Evolutionary conservation across 2,329 filamentous ascomycete genomes (phyloP), one percentile per base, ranked within the genome.

Genomic region (Teratosphaeria nubilosa): DNA sequence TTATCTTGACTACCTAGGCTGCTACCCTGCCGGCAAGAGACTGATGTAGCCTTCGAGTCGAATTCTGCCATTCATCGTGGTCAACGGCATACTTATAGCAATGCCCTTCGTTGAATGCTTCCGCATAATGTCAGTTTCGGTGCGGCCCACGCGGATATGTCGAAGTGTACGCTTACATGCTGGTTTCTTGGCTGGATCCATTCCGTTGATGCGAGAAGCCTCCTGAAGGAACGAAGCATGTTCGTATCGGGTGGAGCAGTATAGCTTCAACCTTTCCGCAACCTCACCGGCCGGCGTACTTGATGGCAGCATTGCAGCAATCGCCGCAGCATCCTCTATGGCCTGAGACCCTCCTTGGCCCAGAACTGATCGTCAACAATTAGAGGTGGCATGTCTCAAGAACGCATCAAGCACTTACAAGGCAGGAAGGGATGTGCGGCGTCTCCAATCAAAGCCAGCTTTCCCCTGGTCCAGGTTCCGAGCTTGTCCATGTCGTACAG

Each of bases 351-450:
- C 85, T 1, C 84, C 85, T 66, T 86, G 83, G 0, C 79, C 83
- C 70, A 48, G 6, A 9, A 48, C 41, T 48, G 16, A 11, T 22
- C 84, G 82, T 60, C 83, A 80, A 30, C 14, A 59, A 14, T 48
- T 20, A 48, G 41, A 16, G 41, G 20, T 11, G 9, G 20, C 20
- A n/a, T 22, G 6, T 11, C 20, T 22, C 16, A 20, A 9, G 4
- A 10, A 20, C 10, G 9, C 20, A 10, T 48, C 5, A 22, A 24
- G 34, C 20, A 48, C 41, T 53, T 3, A 53, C 31, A 34, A n/a
- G 51, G 51, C 84, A 84, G 73, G 64, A 88, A 87, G 0, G 86
- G 84, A 67, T 89, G 86, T 0, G 84, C 86, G 0, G 86, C 84
- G 66, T 88, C 86, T 0, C 86, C 86, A 0, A 88, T 69, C 0